Evolutionary conservation across 257 asterid species (phyloP).

Genomic region (Salvia rosmarinus): DNA sequence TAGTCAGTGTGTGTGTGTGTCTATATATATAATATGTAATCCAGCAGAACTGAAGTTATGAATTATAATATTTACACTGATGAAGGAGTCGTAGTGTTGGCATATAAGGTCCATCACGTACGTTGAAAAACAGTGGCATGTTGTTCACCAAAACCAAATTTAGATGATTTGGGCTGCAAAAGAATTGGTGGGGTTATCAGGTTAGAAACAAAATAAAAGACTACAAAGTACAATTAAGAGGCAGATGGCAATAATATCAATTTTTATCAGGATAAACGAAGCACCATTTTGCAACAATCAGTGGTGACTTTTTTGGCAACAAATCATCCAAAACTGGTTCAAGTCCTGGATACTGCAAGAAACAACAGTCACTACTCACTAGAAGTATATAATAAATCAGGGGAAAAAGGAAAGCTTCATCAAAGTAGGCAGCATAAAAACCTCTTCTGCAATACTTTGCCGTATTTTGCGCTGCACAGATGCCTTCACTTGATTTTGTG

Average conservation of each 20-base stretch:
- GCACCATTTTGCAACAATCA: slow-evolving; percentile 94
- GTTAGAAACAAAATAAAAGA: slow-evolving; percentile 32
- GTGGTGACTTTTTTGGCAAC: slow-evolving; percentile 95
- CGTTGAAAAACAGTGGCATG: slow-evolving; percentile 92
- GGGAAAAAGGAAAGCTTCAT: slow-evolving; percentile 1
- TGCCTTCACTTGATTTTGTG: slow-evolving; percentile 99
- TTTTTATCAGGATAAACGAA: slow-evolving; percentile 28
- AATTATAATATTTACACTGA: slow-evolving; percentile 67
- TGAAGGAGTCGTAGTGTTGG: slow-evolving; percentile 99
- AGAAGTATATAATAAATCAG: slow-evolving; percentile 16
- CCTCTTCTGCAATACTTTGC: slow-evolving; percentile 96
- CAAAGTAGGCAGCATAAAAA: slow-evolving; percentile 35
- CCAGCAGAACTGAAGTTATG: slow-evolving; percentile 16
- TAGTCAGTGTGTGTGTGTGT: neutral
- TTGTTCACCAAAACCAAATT: slow-evolving; percentile 92
- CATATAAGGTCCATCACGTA: slow-evolving; percentile 99
- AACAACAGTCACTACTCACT: slow-evolving; percentile 17
- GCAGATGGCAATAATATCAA: slow-evolving; percentile 4
- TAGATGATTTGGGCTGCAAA: slow-evolving; percentile 89
- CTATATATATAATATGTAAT: neutral
- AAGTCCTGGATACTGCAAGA: slow-evolving; percentile 82
- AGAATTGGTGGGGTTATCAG: slow-evolving; percentile 18
- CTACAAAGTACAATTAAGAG: slow-evolving; percentile 7
- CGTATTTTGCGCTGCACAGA: slow-evolving; percentile 94
- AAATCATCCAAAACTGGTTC: slow-evolving; percentile 88